Evolutionary conservation across 768 basidiomycete genomes (phyloP).

Genomic region (Amanita fuliginea): DNA sequence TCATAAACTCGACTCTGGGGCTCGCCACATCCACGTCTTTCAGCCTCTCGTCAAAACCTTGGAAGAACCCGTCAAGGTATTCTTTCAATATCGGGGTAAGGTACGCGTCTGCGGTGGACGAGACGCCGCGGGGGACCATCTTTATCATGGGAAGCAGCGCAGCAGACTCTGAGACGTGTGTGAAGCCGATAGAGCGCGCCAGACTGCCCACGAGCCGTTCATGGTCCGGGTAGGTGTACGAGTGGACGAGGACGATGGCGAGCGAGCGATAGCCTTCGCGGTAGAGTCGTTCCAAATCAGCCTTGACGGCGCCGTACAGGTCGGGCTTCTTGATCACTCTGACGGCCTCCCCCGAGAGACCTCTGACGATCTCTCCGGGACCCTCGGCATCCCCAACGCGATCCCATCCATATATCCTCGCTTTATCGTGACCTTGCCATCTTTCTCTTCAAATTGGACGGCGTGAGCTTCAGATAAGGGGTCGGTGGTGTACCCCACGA

Average conservation of each 20-base stretch:
- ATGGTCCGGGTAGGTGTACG: constrained; percentile 86
- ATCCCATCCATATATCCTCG: constrained; percentile 67
- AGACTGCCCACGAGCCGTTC: constrained; percentile 62
- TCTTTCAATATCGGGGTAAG: too few relatives aligned
- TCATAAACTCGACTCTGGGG: constrained; percentile 90
- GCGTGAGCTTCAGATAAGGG: constrained; percentile 69
- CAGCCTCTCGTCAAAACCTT: constrained; percentile 72
- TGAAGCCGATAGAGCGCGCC: constrained; percentile 77
- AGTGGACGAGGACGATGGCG: constrained; percentile 85
- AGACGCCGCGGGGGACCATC: too few relatives aligned
- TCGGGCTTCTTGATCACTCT: constrained; percentile 72
- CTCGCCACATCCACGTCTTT: constrained; percentile 45
- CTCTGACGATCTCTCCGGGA: constrained; percentile 69
- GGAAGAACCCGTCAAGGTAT: constrained; percentile 91
- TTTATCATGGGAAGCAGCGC: constrained; percentile 88
- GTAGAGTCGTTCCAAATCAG: constrained; percentile 61
- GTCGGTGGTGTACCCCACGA: constrained; percentile 89
- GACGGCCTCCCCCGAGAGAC: constrained; percentile 85
- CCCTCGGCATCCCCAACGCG: constrained; percentile 60
- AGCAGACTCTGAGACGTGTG: constrained; percentile 81
- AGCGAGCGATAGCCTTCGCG: constrained; percentile 79
- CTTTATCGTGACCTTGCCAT: constrained; percentile 28
- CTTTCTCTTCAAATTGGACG: constrained; percentile 65
- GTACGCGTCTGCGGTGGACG: too few relatives aligned
- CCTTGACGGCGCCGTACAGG: constrained; percentile 29